phyloP scores from a whole-genome alignment of 169 alveolate species.

The Plasmodium falciparum region DNA sequence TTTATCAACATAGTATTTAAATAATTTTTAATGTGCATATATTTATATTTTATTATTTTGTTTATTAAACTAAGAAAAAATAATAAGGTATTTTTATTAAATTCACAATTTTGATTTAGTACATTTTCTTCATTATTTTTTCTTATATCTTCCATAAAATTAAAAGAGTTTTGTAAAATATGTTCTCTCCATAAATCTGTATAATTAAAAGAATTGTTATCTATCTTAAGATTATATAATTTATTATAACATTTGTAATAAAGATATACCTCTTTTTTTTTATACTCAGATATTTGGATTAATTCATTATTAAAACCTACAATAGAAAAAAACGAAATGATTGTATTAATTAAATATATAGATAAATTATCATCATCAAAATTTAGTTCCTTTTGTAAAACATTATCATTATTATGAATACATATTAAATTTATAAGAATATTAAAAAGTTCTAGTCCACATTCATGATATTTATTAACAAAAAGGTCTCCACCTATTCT shows the following conservation, averaged over 20 bases:
- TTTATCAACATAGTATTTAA: constrained; percentile 19
- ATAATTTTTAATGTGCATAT: constrained; percentile 30
- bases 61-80: constrained; percentile 38
- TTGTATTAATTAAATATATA: neutral
- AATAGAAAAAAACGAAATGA: constrained; percentile 19
- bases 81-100: constrained; percentile 25
- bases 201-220: neutral
- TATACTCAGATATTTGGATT: neutral
- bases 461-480: constrained; percentile 21
- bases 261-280: neutral
- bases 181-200: constrained; percentile 40
- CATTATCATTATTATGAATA: constrained; percentile 13
- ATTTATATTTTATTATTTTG: constrained; percentile 48
- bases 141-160: constrained; percentile 8
- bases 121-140: constrained; percentile 28
- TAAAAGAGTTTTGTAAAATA: neutral
- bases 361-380: neutral
- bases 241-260: constrained; percentile 1
- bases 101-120: constrained; percentile 7
- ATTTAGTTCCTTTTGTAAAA: neutral
- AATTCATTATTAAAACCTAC: neutral
- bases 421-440: constrained; percentile 30
- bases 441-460: constrained; percentile 34
- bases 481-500: constrained; percentile 9
- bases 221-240: neutral